Conservation (phyloP, 306 rosid species). For the Casuarina glauca region DNA sequence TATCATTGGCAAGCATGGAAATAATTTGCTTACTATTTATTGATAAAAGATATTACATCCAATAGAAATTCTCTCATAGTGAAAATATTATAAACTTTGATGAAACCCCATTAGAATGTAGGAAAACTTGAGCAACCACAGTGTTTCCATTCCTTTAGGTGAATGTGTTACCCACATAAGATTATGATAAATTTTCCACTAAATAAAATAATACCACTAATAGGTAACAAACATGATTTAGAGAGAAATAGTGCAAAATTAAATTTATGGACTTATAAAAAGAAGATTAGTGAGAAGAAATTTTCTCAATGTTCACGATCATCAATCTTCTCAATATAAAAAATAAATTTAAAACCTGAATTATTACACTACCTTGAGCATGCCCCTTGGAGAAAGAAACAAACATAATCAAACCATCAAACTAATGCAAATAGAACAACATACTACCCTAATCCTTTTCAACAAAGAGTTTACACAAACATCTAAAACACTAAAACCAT, state of each 20-base stretch:
- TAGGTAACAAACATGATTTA: not conserved
- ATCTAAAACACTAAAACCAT: not conserved
- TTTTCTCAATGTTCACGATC: not conserved
- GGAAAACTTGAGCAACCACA: conserved; percentile 1
- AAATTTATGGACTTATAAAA: not conserved
- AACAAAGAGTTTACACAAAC: not conserved
- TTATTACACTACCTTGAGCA: not conserved
- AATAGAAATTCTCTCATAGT: too few species aligned
- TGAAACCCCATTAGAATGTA: too few species aligned
- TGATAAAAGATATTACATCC: too few species aligned
- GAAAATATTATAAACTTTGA: too few species aligned
- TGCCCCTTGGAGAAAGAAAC: not conserved
- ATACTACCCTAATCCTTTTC: not conserved
- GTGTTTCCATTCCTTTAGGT: conserved; percentile 80
- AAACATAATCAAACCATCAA: not conserved
- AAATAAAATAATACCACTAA: not conserved
- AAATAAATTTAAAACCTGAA: not conserved
- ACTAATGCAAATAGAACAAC: not conserved
- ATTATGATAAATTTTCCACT: not conserved
- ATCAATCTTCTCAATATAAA: not conserved
- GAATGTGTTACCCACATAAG: conserved; percentile 83
- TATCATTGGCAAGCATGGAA: too few species aligned
- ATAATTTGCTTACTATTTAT: too few species aligned
- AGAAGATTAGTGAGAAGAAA: not conserved
- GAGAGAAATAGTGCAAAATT: not conserved